Evolutionary conservation across 495 filamentous ascomycete genomes (phyloP).

Genomic region (Daldinia concentrica): DNA sequence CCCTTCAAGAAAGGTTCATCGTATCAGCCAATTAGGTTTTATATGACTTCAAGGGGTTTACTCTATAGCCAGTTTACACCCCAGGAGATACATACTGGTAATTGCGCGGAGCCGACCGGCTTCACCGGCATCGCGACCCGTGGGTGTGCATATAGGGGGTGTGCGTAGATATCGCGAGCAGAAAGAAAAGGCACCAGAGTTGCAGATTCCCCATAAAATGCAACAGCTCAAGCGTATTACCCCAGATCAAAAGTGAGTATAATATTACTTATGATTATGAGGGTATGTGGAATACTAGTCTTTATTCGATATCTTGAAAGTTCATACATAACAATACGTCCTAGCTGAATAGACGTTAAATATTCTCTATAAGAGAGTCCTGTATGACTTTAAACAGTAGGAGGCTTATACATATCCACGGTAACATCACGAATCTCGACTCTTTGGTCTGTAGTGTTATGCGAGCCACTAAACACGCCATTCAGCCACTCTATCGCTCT

Average conservation of each 20-base stretch:
- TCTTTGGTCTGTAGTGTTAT: background rate
- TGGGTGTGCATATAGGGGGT: background rate
- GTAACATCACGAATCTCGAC: conserved; percentile 38
- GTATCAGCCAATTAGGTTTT: background rate
- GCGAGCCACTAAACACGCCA: conserved; percentile 37
- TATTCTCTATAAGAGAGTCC: background rate
- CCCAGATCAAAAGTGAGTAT: background rate
- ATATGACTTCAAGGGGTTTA: background rate
- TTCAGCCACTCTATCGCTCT: conserved; percentile 39
- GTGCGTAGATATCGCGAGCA: background rate
- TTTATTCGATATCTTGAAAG: background rate
- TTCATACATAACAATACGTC: background rate
- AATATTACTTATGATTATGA: background rate
- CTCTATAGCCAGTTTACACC: background rate
- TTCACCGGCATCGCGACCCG: background rate
- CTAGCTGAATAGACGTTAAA: background rate
- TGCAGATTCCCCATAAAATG: background rate
- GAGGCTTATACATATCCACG: conserved; percentile 19
- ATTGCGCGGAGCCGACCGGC: background rate
- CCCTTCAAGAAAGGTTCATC: background rate
- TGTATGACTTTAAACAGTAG: background rate
- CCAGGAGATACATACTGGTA: background rate
- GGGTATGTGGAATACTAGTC: background rate
- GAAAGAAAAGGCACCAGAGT: background rate
- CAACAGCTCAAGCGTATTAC: background rate